These are phyloP conservation scores for Takakia lepidozioides DNA, from an alignment of 225 moss, liverwort and hornwort species.

Conservation along the genomic window DNA sequence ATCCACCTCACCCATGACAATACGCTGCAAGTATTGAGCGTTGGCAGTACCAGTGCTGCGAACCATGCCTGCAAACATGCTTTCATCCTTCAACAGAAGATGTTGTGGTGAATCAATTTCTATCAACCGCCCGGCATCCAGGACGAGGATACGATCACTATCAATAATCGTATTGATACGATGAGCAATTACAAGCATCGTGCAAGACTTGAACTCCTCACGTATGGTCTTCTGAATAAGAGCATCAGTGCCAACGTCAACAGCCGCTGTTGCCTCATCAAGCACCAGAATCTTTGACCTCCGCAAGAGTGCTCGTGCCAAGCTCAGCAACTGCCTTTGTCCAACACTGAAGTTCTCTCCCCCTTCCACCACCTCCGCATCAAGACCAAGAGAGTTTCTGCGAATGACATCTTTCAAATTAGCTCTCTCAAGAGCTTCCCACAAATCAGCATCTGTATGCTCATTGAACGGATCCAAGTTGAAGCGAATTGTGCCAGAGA, in stretches of 20 bases:
- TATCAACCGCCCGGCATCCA: constrained; percentile 51
- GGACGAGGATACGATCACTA: constrained; percentile 62
- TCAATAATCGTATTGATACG: constrained; percentile 79
- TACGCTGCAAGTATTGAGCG: constrained; percentile 63
- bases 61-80: constrained; percentile 64
- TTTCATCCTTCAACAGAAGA: constrained; percentile 46
- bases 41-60: constrained; percentile 67
- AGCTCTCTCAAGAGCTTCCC: constrained; percentile 69
- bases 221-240: constrained; percentile 76
- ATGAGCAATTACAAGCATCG: constrained; percentile 80
- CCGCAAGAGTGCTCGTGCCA: constrained; percentile 65
- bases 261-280: constrained; percentile 79
- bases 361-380: constrained; percentile 62
- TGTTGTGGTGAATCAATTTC: constrained; percentile 27
- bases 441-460: constrained; percentile 59
- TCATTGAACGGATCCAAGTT: constrained; percentile 72
- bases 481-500: constrained; percentile 70
- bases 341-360: constrained; percentile 84
- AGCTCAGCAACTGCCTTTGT: constrained; percentile 68
- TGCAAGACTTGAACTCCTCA: constrained; percentile 69
- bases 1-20: constrained; percentile 63
- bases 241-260: constrained; percentile 72
- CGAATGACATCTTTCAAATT: constrained; percentile 65
- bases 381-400: constrained; percentile 42
- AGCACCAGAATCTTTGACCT: constrained; percentile 66